These are phyloP conservation scores for Gaertneriomyces semiglobifer DNA, from an alignment of 192 early-diverging fungal genomes.

Conservation along the genomic window DNA sequence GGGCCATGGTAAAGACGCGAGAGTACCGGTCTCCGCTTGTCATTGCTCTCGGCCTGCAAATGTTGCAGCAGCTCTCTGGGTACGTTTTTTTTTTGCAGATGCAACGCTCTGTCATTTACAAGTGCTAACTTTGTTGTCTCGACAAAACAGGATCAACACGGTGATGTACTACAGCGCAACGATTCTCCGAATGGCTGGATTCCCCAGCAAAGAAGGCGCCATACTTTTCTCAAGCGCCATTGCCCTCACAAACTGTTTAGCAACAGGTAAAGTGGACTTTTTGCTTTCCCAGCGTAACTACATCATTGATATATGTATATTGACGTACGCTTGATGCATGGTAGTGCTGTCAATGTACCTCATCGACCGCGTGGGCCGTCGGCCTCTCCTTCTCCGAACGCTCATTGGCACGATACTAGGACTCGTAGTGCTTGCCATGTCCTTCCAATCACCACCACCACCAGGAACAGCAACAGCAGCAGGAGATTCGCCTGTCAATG, in stretches of 20 bases:
- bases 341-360: constrained; percentile 1
- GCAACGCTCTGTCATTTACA: too few relatives aligned
- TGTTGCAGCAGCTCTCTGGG: constrained; percentile 14
- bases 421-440: background rate
- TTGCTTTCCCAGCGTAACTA: background rate
- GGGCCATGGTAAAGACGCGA: background rate
- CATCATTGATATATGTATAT: background rate
- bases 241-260: constrained; percentile 14
- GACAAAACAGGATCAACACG: background rate
- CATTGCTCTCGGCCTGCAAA: constrained; percentile 13
- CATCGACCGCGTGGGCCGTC: constrained; percentile 5
- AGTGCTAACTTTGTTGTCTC: background rate
- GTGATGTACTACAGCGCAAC: constrained; percentile 13
- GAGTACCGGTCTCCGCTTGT: background rate
- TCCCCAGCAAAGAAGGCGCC: background rate
- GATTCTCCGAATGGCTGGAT: constrained; percentile 7
- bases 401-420: background rate
- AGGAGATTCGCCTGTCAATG: background rate
- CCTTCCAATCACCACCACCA: background rate
- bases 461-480: too few relatives aligned
- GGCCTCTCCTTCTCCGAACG: constrained; percentile 3
- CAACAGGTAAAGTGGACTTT: background rate
- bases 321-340: background rate
- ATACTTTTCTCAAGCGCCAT: constrained; percentile 9
- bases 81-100: too few relatives aligned